Base-by-base conservation (phyloP, 2,329 filamentous ascomycete genomes). In the Aquanectria penicillioides region DNA sequence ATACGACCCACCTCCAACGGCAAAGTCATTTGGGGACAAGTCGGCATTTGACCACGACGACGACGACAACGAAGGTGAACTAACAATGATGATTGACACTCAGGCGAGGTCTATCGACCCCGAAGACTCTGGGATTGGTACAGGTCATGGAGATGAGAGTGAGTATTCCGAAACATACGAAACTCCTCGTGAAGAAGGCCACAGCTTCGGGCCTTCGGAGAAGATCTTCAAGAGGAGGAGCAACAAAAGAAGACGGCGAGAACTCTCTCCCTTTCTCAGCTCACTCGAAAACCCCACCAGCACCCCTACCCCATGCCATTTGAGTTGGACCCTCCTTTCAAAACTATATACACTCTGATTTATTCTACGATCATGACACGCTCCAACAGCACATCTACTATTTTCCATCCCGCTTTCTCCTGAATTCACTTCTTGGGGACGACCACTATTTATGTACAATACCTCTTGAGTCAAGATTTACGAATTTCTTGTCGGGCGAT, bases 201-300 rank as follows among this genome's bases (percentile, higher is more conserved):
- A 74, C 25, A 76, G 63, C 20, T 79, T 77, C 48, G 77, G 77
- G 77, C 68, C 4, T 80, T 78, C 58, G 77, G 76, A 1, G 80
- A 78, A 71, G 78, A 78, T 67, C 72, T 78, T 61, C 77, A 77
- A 22, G 76, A 76, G 17, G 75, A 77, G 46, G 73, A 75, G 9
- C 67, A 73, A 17, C 73, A 75, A 47, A 83, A 83, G 61, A 85
- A 78, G 70, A 86, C 87, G 2, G 86, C 85, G 18, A 84, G 85
- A 63, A 89, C 86, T 37, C 80, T 92, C 68, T 91, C 85, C 23
- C 78, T 90, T 10, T 86, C 85, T 59, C 85, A 86, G 69, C 72
- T 89, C 65, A 88, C 86, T 1, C 75, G 60, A 68, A 61, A 40
- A 58, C 53, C 44, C 43, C 63, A 13, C 63, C 64, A 34, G 56